phyloP scores from a whole-genome alignment of 148 eudicot species.

The Silene conica region DNA sequence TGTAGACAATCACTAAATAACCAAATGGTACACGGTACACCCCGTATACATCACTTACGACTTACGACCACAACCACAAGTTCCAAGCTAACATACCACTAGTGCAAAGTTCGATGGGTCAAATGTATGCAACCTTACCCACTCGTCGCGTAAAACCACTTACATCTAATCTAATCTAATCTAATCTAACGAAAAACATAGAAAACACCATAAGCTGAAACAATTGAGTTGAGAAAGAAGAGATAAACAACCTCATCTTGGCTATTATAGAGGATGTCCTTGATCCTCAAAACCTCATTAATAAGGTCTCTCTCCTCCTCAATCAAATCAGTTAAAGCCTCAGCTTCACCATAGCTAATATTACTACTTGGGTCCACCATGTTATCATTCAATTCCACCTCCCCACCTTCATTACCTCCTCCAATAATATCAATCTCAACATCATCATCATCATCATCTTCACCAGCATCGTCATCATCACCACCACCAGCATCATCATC shows the following conservation, averaged over 20 bases:
- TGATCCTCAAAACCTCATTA: conserved; percentile 80
- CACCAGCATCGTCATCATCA: conserved; percentile 28
- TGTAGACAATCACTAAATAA: neutral
- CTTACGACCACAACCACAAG: neutral
- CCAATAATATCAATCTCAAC: conserved; percentile 30
- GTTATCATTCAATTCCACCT: conserved; percentile 35
- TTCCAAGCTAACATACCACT: neutral
- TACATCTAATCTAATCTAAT: too few species aligned
- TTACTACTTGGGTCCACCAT: conserved; percentile 32
- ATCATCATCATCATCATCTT: conserved; percentile 19
- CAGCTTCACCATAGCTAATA: conserved; percentile 69
- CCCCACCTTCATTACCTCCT: conserved; percentile 21
- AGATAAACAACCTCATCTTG: conserved; percentile 54
- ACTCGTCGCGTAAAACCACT: neutral
- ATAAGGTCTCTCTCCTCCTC: conserved; percentile 54
- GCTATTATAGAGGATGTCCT: conserved; percentile 50
- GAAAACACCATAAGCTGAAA: neutral
- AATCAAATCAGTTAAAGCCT: conserved; percentile 80
- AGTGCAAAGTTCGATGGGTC: neutral
- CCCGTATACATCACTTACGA: neutral
- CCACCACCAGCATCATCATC: conserved; percentile 22
- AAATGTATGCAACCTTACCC: neutral
- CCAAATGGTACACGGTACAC: neutral
- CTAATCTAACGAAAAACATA: neutral
- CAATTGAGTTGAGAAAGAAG: neutral